Evolutionary conservation across 176 grass and related monocot species (phyloP), one percentile per base, ranked within the genome.

Genomic region (Dactylis glomerata): DNA sequence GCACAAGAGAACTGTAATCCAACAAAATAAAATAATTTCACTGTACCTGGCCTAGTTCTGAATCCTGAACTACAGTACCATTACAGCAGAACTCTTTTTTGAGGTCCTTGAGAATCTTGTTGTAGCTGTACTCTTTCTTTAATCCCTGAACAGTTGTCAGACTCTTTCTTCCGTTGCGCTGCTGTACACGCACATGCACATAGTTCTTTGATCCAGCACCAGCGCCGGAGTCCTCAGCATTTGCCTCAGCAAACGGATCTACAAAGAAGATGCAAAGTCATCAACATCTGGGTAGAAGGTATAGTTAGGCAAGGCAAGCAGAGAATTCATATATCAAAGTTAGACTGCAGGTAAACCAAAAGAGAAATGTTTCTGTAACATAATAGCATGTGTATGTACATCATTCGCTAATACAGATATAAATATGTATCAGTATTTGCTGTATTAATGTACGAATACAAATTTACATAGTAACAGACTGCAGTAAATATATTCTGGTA

Each of bases 141-240:
- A 92, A 49, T 20, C 90, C 90, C 61, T 92, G 87, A 70, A 92
- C 91, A 68, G 91, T 92, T 38, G 87, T 92, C 77, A 92, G 45
- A 82, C 91, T 92, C 90, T 92, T 92, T 30, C 91, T 92, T 76
- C 91, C 91, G 47, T 93, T 93, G 68, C 88, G 81, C 88, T 93
- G 91, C 82, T 93, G 91, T 62, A 85, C 31, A 26, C 88, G 88
- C 71, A 93, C 88, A 51, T 90, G 91, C 82, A 93, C 91, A 85
- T 90, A 90, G 30, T 90, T 88, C 50, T 93, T 90, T 85, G 88
- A 56, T 52, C 87, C 91, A 77, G 91, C 81, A 81, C 84, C 87
- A 87, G 72, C 79, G 12, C 83, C 33, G 8, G 88, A 92, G 77
- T 89, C 91, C 50, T 90, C 91, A 90, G 77, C 91, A 92, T 90